A percentile compares a stretch with the other conserved stretches of the same genome.
phyloP scores from a whole-genome alignment of 164 flowering plant genomes.

The Umbilicus rupestris region DNA sequence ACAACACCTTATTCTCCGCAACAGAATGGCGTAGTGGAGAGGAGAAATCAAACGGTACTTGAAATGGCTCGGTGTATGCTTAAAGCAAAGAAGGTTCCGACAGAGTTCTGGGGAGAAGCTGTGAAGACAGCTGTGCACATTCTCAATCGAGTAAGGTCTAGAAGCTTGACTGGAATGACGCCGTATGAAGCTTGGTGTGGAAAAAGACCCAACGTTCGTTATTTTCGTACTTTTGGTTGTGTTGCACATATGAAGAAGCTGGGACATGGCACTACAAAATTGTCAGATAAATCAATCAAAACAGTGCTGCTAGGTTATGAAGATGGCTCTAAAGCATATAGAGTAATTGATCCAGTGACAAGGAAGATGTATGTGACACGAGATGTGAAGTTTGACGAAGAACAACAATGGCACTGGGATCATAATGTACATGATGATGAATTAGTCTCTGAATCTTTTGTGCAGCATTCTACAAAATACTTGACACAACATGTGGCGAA shows the following conservation, averaged over 20 bases:
- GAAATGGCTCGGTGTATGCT: neutral
- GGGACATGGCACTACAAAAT: neutral
- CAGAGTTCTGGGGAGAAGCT: neutral
- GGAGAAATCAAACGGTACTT: neutral
- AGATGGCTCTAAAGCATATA: neutral
- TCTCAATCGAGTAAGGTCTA: too few relatives aligned
- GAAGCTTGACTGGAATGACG: neutral
- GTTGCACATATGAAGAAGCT: neutral
- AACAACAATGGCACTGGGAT: neutral
- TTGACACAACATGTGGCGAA: too few relatives aligned
- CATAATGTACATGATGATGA: too few relatives aligned
- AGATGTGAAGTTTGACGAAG: neutral
- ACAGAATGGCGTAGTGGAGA: too few relatives aligned
- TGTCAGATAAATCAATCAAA: neutral
- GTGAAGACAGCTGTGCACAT: neutral
- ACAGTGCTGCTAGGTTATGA: neutral
- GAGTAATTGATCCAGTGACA: neutral
- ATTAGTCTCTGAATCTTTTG: too few relatives aligned
- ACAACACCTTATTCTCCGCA: neutral
- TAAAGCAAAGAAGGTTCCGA: neutral
- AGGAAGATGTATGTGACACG: neutral
- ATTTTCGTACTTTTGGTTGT: neutral
- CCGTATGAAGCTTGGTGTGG: neutral
- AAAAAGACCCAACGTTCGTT: neutral
- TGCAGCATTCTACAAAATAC: too few relatives aligned